Evolutionary conservation across 1,284 basidiomycete species (phyloP).

Genomic region (Papiliotrema flavescens): DNA sequence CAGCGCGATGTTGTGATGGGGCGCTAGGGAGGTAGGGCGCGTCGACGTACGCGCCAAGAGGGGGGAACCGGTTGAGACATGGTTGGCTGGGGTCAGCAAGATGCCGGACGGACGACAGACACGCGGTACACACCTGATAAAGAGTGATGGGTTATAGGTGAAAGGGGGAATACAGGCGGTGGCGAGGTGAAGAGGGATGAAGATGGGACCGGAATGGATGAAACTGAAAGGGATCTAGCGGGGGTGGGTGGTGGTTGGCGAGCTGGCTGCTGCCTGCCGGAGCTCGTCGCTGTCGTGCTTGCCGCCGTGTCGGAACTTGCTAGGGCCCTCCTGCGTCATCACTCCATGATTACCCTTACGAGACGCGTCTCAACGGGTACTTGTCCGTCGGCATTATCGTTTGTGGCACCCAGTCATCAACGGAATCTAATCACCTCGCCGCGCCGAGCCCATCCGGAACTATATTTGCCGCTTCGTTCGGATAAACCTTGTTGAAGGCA

Average conservation of each 20-base stretch:
- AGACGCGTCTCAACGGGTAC: background rate
- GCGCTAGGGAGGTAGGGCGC: background rate
- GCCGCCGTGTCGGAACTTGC: background rate
- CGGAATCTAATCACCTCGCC: background rate
- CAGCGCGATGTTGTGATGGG: background rate
- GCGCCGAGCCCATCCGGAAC: too few relatives aligned
- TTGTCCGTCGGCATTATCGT: background rate
- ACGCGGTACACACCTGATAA: background rate
- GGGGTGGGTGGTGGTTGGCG: background rate
- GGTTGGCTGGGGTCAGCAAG: conserved; percentile 4
- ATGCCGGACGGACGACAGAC: background rate
- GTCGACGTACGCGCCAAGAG: conserved; percentile 74
- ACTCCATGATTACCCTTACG: too few relatives aligned
- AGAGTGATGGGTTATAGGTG: background rate
- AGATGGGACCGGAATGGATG: background rate
- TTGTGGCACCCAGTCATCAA: background rate
- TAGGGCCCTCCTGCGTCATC: too few relatives aligned
- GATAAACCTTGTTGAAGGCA: too few relatives aligned
- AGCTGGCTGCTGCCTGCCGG: too few relatives aligned
- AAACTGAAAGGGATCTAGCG: background rate
- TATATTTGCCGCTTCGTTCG: too few relatives aligned
- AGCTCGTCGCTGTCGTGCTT: background rate
- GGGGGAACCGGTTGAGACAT: conserved; percentile 61
- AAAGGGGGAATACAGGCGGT: background rate
- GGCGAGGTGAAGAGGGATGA: background rate